Evolutionary conservation across 129 eudicot species (phyloP).

Genomic region (Flaveria ramosissima): DNA sequence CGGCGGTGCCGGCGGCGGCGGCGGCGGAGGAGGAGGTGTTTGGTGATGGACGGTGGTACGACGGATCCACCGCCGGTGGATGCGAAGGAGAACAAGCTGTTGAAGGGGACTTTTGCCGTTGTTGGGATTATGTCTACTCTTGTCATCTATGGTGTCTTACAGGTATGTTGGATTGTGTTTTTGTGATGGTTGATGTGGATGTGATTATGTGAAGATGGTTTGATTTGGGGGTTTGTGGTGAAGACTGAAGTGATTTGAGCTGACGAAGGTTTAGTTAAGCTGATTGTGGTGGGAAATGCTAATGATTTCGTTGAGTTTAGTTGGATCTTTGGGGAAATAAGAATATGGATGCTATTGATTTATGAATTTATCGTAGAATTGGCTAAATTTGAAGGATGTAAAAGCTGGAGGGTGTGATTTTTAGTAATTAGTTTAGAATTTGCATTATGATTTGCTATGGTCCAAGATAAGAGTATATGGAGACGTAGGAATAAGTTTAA

Average conservation of each 20-base stretch:
- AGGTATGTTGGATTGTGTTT: conserved; percentile 45
- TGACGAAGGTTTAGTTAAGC: neutral
- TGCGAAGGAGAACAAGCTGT: conserved; percentile 51
- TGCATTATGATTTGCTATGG: neutral
- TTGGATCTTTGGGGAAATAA: neutral
- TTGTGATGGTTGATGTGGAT: neutral
- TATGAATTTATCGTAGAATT: neutral
- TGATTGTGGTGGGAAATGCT: neutral
- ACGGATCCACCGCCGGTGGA: conserved; percentile 53
- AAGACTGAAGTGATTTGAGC: neutral
- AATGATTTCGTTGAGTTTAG: neutral
- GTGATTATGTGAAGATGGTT: neutral
- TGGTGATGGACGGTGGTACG: conserved; percentile 46
- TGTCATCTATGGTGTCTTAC: conserved; percentile 88
- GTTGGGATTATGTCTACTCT: conserved; percentile 87
- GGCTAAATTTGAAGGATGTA: neutral
- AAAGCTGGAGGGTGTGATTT: conserved; percentile 3
- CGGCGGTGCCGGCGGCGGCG: conserved; percentile 26
- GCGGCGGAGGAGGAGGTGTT: conserved; percentile 12
- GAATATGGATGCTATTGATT: neutral
- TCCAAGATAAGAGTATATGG: no score
- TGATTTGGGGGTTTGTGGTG: neutral
- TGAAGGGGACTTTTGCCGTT: conserved; percentile 76
- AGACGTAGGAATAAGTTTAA: no score
- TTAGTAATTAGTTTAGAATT: neutral